Percentiles rank a stretch among this genome's conserved stretches.
Evolutionary conservation across 225 moss, liverwort and hornwort species (phyloP).

Genomic region (Anthoceros angustus): DNA sequence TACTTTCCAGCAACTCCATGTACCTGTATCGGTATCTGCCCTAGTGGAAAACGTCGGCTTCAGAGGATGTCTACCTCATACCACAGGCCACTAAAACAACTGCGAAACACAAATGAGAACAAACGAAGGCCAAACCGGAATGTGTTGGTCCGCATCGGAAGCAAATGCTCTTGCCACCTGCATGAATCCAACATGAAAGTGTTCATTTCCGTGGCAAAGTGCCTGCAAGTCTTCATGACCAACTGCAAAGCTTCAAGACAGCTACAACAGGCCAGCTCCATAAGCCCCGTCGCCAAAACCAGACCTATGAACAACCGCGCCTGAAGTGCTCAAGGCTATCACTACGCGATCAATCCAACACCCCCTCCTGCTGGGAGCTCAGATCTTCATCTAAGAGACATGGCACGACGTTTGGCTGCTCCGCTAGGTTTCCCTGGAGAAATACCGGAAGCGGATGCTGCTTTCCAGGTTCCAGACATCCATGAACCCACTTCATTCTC

Average conservation of each 20-base stretch:
- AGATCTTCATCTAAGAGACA: no score
- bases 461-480: no score
- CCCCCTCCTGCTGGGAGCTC: no score
- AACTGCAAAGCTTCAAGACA: not conserved
- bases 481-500: no score
- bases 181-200: not conserved
- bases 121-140: not conserved
- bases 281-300: no score
- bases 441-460: no score
- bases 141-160: not conserved
- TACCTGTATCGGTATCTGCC: conserved; percentile 44
- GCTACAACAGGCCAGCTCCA: not conserved
- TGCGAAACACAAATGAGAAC: not conserved
- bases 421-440: no score
- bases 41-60: not conserved
- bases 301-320: no score
- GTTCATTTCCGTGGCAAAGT: not conserved
- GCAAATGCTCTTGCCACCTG: not conserved
- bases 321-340: no score
- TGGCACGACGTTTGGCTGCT: no score
- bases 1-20: conserved; percentile 82
- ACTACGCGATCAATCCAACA: no score
- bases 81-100: not conserved
- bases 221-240: not conserved
- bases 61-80: not conserved